Base-by-base conservation (phyloP, 1,139 yeast genomes). In the Yamadazyma blattariae region DNA sequence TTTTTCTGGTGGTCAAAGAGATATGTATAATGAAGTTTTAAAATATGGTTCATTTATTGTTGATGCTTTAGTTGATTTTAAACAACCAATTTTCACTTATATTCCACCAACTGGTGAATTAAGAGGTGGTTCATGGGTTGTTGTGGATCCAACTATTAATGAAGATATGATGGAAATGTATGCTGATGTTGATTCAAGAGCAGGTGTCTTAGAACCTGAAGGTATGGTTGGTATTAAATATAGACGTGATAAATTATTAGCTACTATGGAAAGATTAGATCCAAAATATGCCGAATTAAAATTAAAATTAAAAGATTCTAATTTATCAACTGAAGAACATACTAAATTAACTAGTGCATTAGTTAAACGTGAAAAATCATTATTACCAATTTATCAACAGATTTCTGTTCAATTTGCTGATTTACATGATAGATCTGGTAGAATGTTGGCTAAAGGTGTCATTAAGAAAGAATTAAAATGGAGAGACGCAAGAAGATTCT, bases 51-150 rank as follows among this genome's bases (percentile, higher is more conserved):
- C 97, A 4, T 89, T 75, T 64, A 92, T 92, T 66, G 98, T 92
- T 46, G 98, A 92, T 61, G 97, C 98, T 10, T 75, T 92, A 46
- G 96, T 89, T 51, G 96, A 82, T 53, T 92, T 83, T 77, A 88
- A 88, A 62, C 98, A 90, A 66, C 98, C 98, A 41, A 85, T 92
- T 47, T 82, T 92, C 70, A 88, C 94, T 23, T 92, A 92, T 64
- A 92, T 92, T 60, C 98, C 98, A 38, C 98, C 98, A 42, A 79
- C 85, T 52, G 97, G 97, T 61, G 98, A 92, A 66, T 78, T 94
- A 52, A 87, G 98, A 77, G 98, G 98, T 73, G 98, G 98, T 61
- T 92, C 98, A 21, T 92, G 98, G 98, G 98, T 94, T 40, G 98
- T 92, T 48, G 96, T 92, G 60, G 98, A 92, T 65, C 97, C 98